These are phyloP conservation scores for Abelmoschus esculentus DNA, from an alignment of 345 rosid genomes.

Conservation along the genomic window DNA sequence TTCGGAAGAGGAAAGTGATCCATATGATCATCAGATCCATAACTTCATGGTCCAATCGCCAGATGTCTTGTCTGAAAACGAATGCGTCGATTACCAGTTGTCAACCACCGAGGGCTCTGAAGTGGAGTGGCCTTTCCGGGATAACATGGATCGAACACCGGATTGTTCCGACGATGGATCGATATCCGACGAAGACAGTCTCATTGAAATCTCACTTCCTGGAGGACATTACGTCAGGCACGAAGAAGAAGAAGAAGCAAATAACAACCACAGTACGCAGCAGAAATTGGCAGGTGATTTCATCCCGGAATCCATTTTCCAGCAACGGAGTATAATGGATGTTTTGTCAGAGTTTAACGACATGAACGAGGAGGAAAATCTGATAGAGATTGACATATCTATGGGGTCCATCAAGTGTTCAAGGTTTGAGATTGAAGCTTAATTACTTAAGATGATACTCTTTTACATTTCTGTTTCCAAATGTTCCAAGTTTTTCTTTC, in stretches of 20 bases:
- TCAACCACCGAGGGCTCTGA: constrained; percentile 45
- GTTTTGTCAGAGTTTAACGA: constrained; percentile 44
- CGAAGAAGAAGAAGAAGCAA: constrained; percentile 11
- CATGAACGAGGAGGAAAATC: constrained; percentile 71
- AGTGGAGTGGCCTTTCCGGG: constrained; percentile 28
- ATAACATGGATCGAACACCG: constrained; percentile 22
- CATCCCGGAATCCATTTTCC: constrained; percentile 18
- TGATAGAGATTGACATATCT: constrained; percentile 79
- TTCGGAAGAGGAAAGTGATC: constrained; percentile 3
- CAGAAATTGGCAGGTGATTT: constrained; percentile 27
- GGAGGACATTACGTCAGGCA: constrained; percentile 48
- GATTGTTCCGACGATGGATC: constrained; percentile 42
- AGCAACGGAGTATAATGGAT: constrained; percentile 34
- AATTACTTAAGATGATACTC: not conserved
- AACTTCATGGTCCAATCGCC: constrained; percentile 9
- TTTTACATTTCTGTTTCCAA: not conserved
- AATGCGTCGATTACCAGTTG: constrained; percentile 18
- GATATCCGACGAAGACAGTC: constrained; percentile 65
- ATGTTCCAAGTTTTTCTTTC: constrained; percentile 1
- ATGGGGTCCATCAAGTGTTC: constrained; percentile 73
- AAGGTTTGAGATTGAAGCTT: constrained; percentile 52
- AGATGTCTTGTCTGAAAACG: constrained; percentile 25
- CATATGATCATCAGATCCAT: constrained; percentile 6
- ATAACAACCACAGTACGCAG: constrained; percentile 16
- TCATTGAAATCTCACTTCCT: constrained; percentile 67